Conservation (phyloP, 1,139 yeast species). For the Sugiyamaella japonica region DNA sequence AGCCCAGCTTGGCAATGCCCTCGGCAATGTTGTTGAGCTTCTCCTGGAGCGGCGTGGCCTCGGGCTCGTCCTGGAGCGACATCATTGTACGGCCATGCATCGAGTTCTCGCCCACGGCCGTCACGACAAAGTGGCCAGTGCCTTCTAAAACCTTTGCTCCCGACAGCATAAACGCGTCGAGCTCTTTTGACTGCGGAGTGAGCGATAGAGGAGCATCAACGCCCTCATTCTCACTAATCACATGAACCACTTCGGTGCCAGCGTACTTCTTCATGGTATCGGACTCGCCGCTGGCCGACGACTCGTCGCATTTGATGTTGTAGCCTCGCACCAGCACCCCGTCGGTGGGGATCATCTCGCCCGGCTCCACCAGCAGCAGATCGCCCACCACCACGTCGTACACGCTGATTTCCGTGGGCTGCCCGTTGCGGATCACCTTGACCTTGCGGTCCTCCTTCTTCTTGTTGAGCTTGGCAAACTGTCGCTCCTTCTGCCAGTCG, state of each 20-base stretch:
- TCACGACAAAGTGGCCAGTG: conserved; percentile 78
- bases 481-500: conserved; percentile 95
- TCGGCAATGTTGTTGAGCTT: conserved; percentile 83
- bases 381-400: conserved; percentile 86
- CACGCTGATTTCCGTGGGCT: conserved; percentile 66
- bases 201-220: conserved; percentile 22
- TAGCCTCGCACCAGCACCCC: conserved; percentile 70
- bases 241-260: conserved; percentile 49
- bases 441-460: conserved; percentile 80
- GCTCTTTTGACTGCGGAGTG: conserved; percentile 40
- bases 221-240: conserved; percentile 30
- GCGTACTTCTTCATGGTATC: conserved; percentile 71
- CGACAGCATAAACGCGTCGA: conserved; percentile 83
- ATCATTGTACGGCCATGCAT: conserved; percentile 90
- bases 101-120: conserved; percentile 88
- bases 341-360: conserved; percentile 92
- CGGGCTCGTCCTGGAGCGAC: conserved; percentile 70
- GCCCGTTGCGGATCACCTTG: conserved; percentile 72
- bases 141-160: conserved; percentile 91
- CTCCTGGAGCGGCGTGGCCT: conserved; percentile 85
- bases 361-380: conserved; percentile 77
- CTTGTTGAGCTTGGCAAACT: conserved; percentile 77
- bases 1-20: conserved; percentile 91
- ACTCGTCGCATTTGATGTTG: conserved; percentile 85
- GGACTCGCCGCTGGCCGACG: conserved; percentile 92